phyloP scores from a whole-genome alignment of 139 green algal species.

The Micractinium conductrix region DNA sequence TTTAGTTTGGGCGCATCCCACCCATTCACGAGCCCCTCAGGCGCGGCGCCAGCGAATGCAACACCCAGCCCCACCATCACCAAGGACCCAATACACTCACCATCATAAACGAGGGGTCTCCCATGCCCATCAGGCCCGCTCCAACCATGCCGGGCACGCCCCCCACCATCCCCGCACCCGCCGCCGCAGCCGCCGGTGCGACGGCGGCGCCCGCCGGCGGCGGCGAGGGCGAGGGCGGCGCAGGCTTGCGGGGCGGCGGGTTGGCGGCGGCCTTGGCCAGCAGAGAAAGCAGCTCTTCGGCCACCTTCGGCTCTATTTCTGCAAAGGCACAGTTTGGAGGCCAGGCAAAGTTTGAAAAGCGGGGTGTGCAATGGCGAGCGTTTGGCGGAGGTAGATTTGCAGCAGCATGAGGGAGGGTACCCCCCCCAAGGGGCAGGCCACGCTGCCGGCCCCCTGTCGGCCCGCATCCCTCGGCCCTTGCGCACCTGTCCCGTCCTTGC shows the following conservation, averaged over 20 bases:
- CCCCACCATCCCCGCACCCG: background rate
- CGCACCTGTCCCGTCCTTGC: conserved; percentile 33
- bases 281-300: conserved; percentile 6
- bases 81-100: background rate
- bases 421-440: too few species aligned
- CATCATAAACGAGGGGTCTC: conserved; percentile 5
- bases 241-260: background rate
- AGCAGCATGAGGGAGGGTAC: background rate
- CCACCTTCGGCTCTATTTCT: conserved; percentile 10
- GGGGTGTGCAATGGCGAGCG: too few species aligned
- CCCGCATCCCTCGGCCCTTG: too few species aligned
- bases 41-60: too few species aligned
- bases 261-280: background rate
- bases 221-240: background rate
- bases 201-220: background rate
- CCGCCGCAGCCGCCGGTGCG: background rate
- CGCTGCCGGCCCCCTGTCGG: too few species aligned
- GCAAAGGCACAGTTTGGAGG: background rate
- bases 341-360: background rate
- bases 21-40: too few species aligned
- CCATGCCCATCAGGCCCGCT: conserved; percentile 16
- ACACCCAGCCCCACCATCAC: background rate
- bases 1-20: too few species aligned
- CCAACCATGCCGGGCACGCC: conserved; percentile 7
- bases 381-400: background rate